Base-by-base conservation (phyloP, 2,329 filamentous ascomycete species). In the Geoglossum cookeanum region DNA sequence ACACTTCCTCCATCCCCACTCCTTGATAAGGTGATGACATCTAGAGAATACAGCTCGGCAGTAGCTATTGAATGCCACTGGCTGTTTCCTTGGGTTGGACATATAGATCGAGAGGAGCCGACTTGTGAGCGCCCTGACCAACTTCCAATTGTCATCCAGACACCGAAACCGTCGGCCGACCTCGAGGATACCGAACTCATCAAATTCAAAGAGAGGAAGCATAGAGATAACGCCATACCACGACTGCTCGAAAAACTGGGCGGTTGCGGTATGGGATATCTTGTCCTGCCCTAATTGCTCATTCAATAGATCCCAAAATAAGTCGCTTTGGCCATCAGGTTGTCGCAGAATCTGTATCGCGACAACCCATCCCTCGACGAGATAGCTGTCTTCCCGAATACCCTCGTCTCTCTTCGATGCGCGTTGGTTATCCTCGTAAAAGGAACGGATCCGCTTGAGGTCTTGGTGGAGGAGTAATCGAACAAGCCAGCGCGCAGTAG, bases 1-100 rank as follows among this genome's bases (percentile, higher is more conserved):
- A 62, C 78, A 79, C 61, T 72, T 71, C 57, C 68, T 70, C 79
- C 79, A 82, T 15, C 75, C 72, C 79, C 79, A 82, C 32, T 62
- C 62, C 37, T 71, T 71, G 53, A 81, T 72, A 27, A 83, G 68
- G 44, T 70, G 65, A 61, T 76, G 73, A 62, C 77, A 80, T 60
- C 79, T 70, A 11, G 69, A 70, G 51, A 81, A 70, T 29, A 74
- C 64, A 6, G 71, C 66, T 55, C 77, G 73, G 54, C 79, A 67
- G 60, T 82, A 82, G 15, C 70, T 71, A 61, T 81, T 80, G 59
- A 78, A 69, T n/a, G 70, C 74, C 7, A 71, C 62, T 13, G 70
- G 69, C 37, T 68, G 68, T 0, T 64, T 63, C 9, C 63, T 64
- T 33, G 68, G 70, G 33, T 71, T 74, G 3, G 65, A 62, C 3